Base-by-base conservation (phyloP, 176 grass and related monocot species). In the Eragrostis curvula region DNA sequence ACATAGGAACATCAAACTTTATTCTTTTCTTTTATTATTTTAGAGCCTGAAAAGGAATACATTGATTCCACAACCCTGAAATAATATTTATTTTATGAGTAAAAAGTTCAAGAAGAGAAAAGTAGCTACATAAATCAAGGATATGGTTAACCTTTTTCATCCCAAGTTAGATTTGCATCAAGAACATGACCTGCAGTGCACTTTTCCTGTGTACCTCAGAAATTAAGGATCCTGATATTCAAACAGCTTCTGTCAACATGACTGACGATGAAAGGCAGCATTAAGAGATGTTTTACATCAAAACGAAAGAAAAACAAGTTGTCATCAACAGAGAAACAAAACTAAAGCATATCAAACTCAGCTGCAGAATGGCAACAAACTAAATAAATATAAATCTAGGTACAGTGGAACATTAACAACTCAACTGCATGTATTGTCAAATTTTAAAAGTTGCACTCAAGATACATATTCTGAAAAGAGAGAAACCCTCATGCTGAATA, bases 161-260 rank as follows among this genome's bases (percentile, higher is more conserved):
- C 83, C 40, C 79, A 73, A 73, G 5, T 68, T 61, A 68, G 62
- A 71, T 79, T 53, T 15, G 49, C 79, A 83, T 57, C 13, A 67
- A 82, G 29, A 83, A 66, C 78, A 86, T 23, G 45, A 25, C 0
- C 25, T 23, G 24, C 10, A 32, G 24, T 69, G n/a, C 41, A 25
- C 44, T 41, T 81, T 90, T 82, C 23, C 45, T 79, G 23, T 51
- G 76, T 48, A 51, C 67, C 83, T 44, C n/a, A 76, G 48, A 78
- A 73, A 48, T 82, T 66, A 72, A 78, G 73, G 29, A 90, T 90
- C 59, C 43, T 53, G 45, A 79, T 59, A 79, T 71, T 73, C 83
- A 43, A 50, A 15, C 9, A 29, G n/a, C 30, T 30, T 41, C 42
- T 20, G 58, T 50, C 58, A 78, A 44, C 50, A 44, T 61, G 9